phyloP scores from a whole-genome alignment of 1,284 basidiomycete genomes.

The Sporisorium graminicola region DNA sequence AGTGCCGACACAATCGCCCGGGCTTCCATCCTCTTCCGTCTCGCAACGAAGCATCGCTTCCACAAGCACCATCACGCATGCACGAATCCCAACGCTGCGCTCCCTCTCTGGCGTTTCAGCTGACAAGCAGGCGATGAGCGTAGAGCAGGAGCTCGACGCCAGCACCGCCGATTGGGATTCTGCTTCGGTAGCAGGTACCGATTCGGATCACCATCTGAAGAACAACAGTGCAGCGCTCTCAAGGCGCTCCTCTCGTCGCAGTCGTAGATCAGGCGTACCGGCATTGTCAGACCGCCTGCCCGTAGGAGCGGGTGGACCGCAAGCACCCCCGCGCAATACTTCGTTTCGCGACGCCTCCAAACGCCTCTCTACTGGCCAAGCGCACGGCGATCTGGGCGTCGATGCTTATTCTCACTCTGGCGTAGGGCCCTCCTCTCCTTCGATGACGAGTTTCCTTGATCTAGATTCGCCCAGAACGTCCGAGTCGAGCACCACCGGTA shows the following conservation, averaged over 20 bases:
- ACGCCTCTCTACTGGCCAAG: conserved; percentile 19
- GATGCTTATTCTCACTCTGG: conserved; percentile 22
- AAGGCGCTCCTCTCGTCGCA: conserved; percentile 29
- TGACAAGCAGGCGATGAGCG: conserved; percentile 36
- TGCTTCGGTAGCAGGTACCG: conserved; percentile 5
- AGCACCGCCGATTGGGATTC: conserved; percentile 4
- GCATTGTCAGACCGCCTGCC: conserved; percentile 36
- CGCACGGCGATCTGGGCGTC: conserved; percentile 40
- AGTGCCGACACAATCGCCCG: neutral
- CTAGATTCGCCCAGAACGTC: conserved; percentile 47
- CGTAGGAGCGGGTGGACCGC: conserved; percentile 36
- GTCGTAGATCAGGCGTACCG: conserved; percentile 34
- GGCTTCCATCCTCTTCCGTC: conserved; percentile 15
- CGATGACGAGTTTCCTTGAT: conserved; percentile 46
- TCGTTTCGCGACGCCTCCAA: conserved; percentile 47
- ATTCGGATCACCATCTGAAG: conserved; percentile 3
- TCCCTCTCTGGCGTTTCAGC: conserved; percentile 17
- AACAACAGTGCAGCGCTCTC: conserved; percentile 9
- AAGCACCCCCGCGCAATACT: conserved; percentile 40
- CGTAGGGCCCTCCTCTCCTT: conserved; percentile 27
- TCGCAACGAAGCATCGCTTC: conserved; percentile 47
- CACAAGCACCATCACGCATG: conserved; percentile 35
- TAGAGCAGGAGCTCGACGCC: conserved; percentile 47
- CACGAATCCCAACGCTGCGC: conserved; percentile 25
- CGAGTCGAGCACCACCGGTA: conserved; percentile 22